Percentiles rank a stretch among this genome's conserved stretches.
Conservation (phyloP, 2,329 filamentous ascomycete genomes). For the Erysiphe neolycopersici region DNA sequence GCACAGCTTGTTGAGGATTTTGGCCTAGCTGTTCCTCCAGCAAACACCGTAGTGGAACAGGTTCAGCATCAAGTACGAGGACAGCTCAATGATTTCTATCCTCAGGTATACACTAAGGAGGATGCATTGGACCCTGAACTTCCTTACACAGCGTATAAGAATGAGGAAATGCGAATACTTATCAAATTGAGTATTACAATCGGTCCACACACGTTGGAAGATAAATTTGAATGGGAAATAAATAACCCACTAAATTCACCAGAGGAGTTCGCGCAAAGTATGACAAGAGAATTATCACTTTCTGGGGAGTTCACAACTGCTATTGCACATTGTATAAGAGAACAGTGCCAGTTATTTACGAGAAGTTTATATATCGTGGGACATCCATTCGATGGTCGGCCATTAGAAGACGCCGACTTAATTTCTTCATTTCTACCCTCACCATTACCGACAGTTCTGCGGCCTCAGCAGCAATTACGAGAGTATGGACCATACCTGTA, state of each 20-base stretch:
- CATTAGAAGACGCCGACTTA: slow-evolving; percentile 76
- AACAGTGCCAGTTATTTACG: slow-evolving; percentile 85
- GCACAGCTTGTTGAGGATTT: slow-evolving; percentile 81
- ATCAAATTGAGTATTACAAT: slow-evolving; percentile 97
- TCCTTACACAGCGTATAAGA: slow-evolving; percentile 85
- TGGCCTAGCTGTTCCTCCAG: slow-evolving; percentile 45
- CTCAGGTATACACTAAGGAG: slow-evolving; percentile 71
- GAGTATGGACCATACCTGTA: slow-evolving; percentile 87
- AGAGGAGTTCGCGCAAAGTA: slow-evolving; percentile 74
- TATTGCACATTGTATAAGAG: slow-evolving; percentile 90
- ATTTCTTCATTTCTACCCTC: slow-evolving; percentile 64
- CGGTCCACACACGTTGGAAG: slow-evolving; percentile 73
- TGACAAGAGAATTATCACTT: slow-evolving; percentile 72
- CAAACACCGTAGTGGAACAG: slow-evolving; percentile 33
- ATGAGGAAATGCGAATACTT: slow-evolving; percentile 92
- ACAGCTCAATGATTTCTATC: slow-evolving; percentile 80
- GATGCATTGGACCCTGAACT: slow-evolving; percentile 72
- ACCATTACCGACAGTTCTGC: slow-evolving; percentile 58
- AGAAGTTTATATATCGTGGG: slow-evolving; percentile 79
- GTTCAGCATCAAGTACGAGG: slow-evolving; percentile 50
- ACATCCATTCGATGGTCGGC: slow-evolving; percentile 82
- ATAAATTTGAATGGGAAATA: slow-evolving; percentile 98
- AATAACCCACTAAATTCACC: slow-evolving; percentile 85
- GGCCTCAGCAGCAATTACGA: slow-evolving; percentile 76
- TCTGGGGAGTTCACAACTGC: slow-evolving; percentile 92